Percentiles rank a stretch among this genome's conserved stretches.
Evolutionary conservation across 2,329 filamentous ascomycete genomes (phyloP).

Genomic region (Drechslerella coelobrocha): DNA sequence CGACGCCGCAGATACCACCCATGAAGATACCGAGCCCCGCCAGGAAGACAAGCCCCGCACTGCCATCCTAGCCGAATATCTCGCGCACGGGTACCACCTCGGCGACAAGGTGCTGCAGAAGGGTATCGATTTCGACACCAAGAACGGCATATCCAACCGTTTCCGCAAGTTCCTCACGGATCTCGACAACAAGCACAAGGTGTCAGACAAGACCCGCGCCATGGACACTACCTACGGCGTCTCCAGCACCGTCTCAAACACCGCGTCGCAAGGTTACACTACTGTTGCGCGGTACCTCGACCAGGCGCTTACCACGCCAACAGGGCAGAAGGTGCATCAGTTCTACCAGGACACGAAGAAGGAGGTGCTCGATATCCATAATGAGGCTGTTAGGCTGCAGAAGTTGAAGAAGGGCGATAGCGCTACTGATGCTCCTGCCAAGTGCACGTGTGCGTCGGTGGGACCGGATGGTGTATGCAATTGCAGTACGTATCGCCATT

Average conservation of each 20-base stretch:
- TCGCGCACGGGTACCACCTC: conserved; percentile 90
- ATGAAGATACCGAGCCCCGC: conserved; percentile 72
- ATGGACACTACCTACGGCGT: conserved; percentile 86
- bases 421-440: too few species aligned
- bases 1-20: conserved; percentile 65
- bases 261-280: conserved; percentile 64
- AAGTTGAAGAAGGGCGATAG: conserved; percentile 63
- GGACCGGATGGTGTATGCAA: conserved; percentile 30
- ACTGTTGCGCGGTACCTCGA: conserved; percentile 84
- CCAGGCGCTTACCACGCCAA: conserved; percentile 85
- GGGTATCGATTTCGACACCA: conserved; percentile 79
- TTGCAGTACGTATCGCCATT: conserved; percentile 25
- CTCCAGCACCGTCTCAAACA: conserved; percentile 74
- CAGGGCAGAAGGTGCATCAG: conserved; percentile 81
- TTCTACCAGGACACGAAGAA: conserved; percentile 87
- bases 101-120: conserved; percentile 64
- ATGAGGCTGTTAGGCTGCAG: conserved; percentile 84
- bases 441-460: conserved; percentile 31
- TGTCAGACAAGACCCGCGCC: conserved; percentile 81
- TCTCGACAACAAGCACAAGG: conserved; percentile 86
- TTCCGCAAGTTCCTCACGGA: conserved; percentile 71
- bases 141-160: conserved; percentile 81
- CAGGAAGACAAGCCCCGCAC: conserved; percentile 97
- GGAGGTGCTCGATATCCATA: conserved; percentile 92
- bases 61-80: conserved; percentile 93